Conservation (phyloP, 208 protist genomes). For the Acanthamoeba castellanii region DNA sequence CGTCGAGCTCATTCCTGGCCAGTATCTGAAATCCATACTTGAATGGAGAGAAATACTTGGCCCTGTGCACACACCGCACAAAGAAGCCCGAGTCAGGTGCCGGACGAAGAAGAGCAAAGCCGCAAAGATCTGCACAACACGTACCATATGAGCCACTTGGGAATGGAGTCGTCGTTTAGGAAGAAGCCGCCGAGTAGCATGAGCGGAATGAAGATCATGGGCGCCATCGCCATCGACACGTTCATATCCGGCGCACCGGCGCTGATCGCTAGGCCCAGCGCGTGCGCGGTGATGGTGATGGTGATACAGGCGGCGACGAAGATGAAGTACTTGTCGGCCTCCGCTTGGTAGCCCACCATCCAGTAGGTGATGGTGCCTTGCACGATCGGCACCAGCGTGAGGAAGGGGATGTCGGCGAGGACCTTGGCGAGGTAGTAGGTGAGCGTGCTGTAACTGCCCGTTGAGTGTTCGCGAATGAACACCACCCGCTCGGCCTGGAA, state of each 20-base stretch:
- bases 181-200: slow-evolving; percentile 53
- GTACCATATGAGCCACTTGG: slow-evolving; percentile 26
- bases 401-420: slow-evolving; percentile 18
- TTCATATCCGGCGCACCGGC: slow-evolving; percentile 8
- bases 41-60: slow-evolving; percentile 50
- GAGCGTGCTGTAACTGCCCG: slow-evolving; percentile 49
- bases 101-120: background rate
- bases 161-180: slow-evolving; percentile 12
- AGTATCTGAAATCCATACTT: slow-evolving; percentile 47
- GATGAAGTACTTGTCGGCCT: slow-evolving; percentile 74
- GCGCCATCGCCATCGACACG: background rate
- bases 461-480: slow-evolving; percentile 61
- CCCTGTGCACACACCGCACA: background rate
- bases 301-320: slow-evolving; percentile 43
- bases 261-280: slow-evolving; percentile 5
- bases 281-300: background rate
- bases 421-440: slow-evolving; percentile 69
- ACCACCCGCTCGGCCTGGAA: slow-evolving; percentile 50
- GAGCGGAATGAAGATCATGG: slow-evolving; percentile 39
- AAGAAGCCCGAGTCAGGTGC: background rate
- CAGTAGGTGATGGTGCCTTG: slow-evolving; percentile 55
- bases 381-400: background rate
- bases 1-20: slow-evolving; percentile 15
- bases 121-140: background rate
- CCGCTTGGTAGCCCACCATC: slow-evolving; percentile 66